Conservation (phyloP, 2,329 filamentous ascomycete species). For the Amauroascus verrucosus region DNA sequence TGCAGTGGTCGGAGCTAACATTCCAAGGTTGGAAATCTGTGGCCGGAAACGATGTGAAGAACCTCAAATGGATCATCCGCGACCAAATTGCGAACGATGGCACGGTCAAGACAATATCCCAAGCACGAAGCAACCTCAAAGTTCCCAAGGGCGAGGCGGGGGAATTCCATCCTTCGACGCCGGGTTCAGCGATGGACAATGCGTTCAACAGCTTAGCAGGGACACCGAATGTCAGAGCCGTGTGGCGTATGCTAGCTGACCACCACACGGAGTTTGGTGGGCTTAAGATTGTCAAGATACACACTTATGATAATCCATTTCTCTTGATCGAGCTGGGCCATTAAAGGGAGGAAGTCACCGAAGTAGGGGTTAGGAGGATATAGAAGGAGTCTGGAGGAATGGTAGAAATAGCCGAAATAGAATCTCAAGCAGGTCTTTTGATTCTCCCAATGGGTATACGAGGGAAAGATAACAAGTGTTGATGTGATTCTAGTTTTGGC, state of each 20-base stretch:
- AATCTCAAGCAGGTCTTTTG: no score
- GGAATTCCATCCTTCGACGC: not conserved
- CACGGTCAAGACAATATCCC: not conserved
- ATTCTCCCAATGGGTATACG: no score
- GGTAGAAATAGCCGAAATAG: no score
- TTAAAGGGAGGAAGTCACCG: not conserved
- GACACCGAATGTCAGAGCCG: not conserved
- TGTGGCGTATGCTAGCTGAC: constrained; percentile 3
- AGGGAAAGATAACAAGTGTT: no score
- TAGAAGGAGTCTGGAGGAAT: not conserved
- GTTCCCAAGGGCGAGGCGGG: not conserved
- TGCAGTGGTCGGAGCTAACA: not conserved
- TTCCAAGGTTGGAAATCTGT: constrained; percentile 1
- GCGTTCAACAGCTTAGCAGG: constrained; percentile 1
- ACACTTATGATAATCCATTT: not conserved
- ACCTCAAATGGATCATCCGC: not conserved
- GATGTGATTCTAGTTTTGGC: no score
- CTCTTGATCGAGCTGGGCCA: constrained; percentile 3
- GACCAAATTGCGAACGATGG: not conserved
- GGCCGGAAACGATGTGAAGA: not conserved
- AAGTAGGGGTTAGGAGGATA: not conserved
- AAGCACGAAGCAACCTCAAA: not conserved
- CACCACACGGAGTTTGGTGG: not conserved
- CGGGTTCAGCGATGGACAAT: not conserved
- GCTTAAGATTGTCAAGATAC: constrained; percentile 3